Base-by-base conservation (phyloP, 1,284 basidiomycete genomes). In the Ceratobasidium sp. region DNA sequence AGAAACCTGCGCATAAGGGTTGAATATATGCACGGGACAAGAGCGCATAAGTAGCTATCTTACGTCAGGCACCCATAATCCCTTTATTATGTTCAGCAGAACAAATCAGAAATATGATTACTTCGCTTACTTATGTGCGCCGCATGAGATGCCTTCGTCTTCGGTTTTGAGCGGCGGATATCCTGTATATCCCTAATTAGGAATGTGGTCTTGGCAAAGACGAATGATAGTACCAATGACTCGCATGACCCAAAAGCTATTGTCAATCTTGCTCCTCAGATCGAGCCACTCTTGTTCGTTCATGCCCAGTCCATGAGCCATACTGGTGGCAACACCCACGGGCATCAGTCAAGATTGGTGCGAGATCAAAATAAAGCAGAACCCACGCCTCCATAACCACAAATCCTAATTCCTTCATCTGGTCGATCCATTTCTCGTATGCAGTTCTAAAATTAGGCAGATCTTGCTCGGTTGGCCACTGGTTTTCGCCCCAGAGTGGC, bases 51-150 rank as follows among this genome's bases (percentile, higher is more conserved):
- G 43, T 40, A 34, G 49, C 35, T 25, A n/a, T 75, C 84, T 76
- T 78, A 92, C 90, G 92, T 93, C 73, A 94, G 77, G 77, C 91
- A 93, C 15, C 93, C 92, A 73, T 94, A 94, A 76, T 94, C 93
- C 75, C 88, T 91, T 75, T 22, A 69, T 47, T 22, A 69, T 47
- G 42, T 62, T 67, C 42, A 58, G 38, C 75, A 22, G 27, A 43
- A 43, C 34, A 22, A 22, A 69, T 70, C 22, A 56, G 45, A 53
- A 34, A 29, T 43, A 35, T 25, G 47, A 47, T 38, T 32, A 29
- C 25, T 54, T 45, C 6, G 72, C 80, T 75, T 75, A 91, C 87
- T 88, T 92, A 78, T 94, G 92, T 62, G 90, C 90, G 27, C 93
- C 93, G 74, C 93, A 94, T 17, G 90, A 93, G 74, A 89, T 86